A percentile compares a stretch with the other conserved stretches of the same genome.
phyloP scores from a whole-genome alignment of 1,284 basidiomycete species.

The Cutaneotrichosporon curvatum region DNA sequence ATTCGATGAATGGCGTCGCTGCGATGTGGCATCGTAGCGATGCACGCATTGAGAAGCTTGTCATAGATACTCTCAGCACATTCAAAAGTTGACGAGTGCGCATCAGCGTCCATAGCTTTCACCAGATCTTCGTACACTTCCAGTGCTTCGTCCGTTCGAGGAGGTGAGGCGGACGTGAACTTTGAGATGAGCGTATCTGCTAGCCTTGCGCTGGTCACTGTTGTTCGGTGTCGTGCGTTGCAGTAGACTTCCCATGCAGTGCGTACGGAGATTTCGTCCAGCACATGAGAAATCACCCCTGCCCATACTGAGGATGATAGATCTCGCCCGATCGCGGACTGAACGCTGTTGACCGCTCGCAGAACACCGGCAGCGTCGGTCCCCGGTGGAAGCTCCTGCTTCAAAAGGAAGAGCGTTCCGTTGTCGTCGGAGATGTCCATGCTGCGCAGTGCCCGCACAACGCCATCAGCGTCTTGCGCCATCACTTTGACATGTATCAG shows the following conservation, averaged over 20 bases:
- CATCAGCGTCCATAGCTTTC: no score
- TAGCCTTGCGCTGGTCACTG: conserved; percentile 9
- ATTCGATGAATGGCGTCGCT: conserved; percentile 36
- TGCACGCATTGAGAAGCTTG: background rate
- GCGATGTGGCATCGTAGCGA: conserved; percentile 1
- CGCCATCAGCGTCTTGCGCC: no score
- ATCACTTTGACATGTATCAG: no score
- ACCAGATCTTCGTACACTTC: conserved; percentile 10
- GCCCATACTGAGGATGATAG: conserved; percentile 18
- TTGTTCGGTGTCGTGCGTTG: conserved; percentile 13
- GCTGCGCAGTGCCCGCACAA: background rate
- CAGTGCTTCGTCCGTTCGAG: conserved; percentile 13
- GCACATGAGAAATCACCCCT: conserved; percentile 8
- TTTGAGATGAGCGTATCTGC: conserved; percentile 20
- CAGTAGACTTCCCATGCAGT: conserved; percentile 20
- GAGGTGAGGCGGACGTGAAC: conserved; percentile 13
- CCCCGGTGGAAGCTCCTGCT: conserved; percentile 1
- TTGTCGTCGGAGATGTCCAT: conserved; percentile 7
- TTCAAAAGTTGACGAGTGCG: no score
- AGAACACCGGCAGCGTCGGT: conserved; percentile 12
- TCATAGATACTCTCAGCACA: background rate
- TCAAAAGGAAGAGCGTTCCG: conserved; percentile 14
- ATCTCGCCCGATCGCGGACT: conserved; percentile 5
- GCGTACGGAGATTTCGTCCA: conserved; percentile 1
- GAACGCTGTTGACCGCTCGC: conserved; percentile 11